These are phyloP conservation scores for Lolium rigidum DNA, from an alignment of 176 grass and related monocot species.

Conservation along the genomic window DNA sequence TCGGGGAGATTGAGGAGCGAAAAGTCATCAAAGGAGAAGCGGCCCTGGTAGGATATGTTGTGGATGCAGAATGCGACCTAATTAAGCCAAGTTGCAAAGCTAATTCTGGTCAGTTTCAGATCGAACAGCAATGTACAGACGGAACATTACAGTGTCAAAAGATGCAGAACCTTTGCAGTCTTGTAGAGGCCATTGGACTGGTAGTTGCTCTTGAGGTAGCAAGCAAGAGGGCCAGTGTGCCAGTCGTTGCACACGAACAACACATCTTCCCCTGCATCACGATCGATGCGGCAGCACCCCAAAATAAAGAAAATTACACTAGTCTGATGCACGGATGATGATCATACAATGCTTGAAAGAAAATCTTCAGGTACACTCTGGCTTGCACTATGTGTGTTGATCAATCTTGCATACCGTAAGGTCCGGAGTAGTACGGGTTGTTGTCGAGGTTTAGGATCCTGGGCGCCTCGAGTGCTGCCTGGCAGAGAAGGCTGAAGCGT, in stretches of 20 bases:
- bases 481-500: constrained; percentile 88
- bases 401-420: constrained; percentile 70
- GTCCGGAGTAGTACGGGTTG: constrained; percentile 64
- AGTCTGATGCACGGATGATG: too few relatives aligned
- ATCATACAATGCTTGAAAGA: neutral
- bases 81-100: neutral
- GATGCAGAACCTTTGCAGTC: constrained; percentile 65
- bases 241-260: constrained; percentile 96
- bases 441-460: constrained; percentile 81
- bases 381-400: neutral
- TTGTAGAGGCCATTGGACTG: constrained; percentile 73
- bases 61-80: constrained; percentile 99
- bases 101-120: constrained; percentile 22
- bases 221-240: constrained; percentile 75
- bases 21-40: constrained; percentile 65
- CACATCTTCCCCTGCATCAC: constrained; percentile 72
- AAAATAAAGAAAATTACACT: too few relatives aligned
- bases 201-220: constrained; percentile 90
- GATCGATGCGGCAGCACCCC: neutral
- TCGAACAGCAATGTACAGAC: neutral
- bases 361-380: constrained; percentile 1
- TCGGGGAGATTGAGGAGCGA: constrained; percentile 71
- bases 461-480: constrained; percentile 85
- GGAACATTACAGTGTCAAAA: neutral
- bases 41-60: constrained; percentile 94